phyloP scores from a whole-genome alignment of 164 flowering plant genomes.

The Chimonanthus praecox region DNA sequence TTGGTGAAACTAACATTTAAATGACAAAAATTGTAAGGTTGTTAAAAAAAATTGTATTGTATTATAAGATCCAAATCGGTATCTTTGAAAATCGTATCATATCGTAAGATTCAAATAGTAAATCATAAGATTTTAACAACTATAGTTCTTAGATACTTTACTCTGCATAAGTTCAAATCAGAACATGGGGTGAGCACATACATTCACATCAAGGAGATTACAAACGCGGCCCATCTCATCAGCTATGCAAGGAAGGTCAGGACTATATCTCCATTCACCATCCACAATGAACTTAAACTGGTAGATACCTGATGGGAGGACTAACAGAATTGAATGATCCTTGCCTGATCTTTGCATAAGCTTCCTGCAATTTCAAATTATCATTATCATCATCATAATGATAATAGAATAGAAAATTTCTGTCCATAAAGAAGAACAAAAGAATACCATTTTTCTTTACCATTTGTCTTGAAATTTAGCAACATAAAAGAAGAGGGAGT shows the following conservation, averaged over 20 bases:
- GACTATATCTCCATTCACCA: slow-evolving; percentile 75
- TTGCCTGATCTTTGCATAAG: slow-evolving; percentile 66
- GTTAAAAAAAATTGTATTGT: neutral
- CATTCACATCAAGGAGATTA: slow-evolving; percentile 83
- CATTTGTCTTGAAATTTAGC: no score
- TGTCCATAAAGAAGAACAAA: no score
- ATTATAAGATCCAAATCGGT: neutral
- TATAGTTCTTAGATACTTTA: no score
- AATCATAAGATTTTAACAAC: neutral
- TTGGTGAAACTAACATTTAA: no score
- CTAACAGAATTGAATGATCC: slow-evolving; percentile 68
- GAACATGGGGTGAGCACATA: slow-evolving; percentile 26
- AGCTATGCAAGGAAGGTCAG: slow-evolving; percentile 64
- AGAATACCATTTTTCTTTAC: no score
- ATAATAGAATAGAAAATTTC: neutral
- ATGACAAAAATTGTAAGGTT: neutral
- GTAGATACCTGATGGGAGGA: slow-evolving; percentile 79
- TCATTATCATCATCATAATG: neutral
- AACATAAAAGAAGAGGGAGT: no score
- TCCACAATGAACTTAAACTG: slow-evolving; percentile 82
- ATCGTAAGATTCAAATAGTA: neutral
- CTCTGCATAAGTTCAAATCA: neutral
- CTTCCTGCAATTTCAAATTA: slow-evolving; percentile 1
- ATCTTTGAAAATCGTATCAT: neutral
- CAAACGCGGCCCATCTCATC: slow-evolving; percentile 57